phyloP scores from a whole-genome alignment of 257 asterid species.

The Verbascum thapsus region DNA sequence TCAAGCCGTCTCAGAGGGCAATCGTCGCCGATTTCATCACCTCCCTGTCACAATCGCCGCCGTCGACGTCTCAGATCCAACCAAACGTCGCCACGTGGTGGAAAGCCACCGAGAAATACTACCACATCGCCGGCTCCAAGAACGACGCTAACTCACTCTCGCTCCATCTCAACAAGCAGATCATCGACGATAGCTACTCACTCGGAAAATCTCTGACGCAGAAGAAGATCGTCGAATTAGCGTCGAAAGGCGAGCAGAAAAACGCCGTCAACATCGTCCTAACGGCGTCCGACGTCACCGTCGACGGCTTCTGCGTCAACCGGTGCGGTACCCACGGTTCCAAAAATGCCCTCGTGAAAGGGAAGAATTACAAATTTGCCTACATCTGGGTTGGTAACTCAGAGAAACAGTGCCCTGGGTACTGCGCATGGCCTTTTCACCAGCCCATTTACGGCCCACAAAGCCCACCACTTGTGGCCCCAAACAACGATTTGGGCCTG shows the following conservation, averaged over 20 bases:
- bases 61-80: too few species aligned
- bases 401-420: constrained; percentile 51
- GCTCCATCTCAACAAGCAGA: constrained; percentile 42
- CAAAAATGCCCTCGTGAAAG: constrained; percentile 24
- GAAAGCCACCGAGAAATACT: constrained; percentile 48
- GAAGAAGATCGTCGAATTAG: constrained; percentile 39
- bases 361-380: constrained; percentile 49
- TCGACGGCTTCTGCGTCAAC: constrained; percentile 52
- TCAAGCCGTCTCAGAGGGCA: constrained; percentile 53
- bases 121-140: constrained; percentile 40
- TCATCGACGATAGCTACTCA: constrained; percentile 40
- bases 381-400: constrained; percentile 69
- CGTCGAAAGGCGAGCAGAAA: constrained; percentile 43
- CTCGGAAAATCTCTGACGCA: constrained; percentile 49
- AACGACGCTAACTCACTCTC: constrained; percentile 31
- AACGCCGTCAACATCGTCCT: constrained; percentile 54
- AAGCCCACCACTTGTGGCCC: constrained; percentile 47
- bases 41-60: constrained; percentile 32
- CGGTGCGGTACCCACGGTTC: constrained; percentile 63
- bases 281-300: constrained; percentile 54
- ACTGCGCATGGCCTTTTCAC: constrained; percentile 70
- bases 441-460: constrained; percentile 67
- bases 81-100: constrained; percentile 48
- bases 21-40: constrained; percentile 47
- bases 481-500: constrained; percentile 53